phyloP scores from a whole-genome alignment of 768 basidiomycete genomes.

The Mycena amicta region DNA sequence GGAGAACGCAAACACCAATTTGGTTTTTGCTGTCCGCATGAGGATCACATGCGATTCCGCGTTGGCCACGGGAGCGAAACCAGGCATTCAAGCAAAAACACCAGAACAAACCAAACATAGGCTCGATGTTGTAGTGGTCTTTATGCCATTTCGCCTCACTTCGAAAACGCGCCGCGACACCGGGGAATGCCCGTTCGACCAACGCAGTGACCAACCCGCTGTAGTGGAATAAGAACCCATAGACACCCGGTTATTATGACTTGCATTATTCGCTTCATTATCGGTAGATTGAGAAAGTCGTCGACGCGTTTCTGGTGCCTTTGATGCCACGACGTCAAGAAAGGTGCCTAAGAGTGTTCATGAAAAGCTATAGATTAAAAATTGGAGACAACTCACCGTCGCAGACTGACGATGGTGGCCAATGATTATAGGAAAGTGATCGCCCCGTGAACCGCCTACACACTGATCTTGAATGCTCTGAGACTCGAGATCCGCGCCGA shows the following conservation, averaged over 20 bases:
- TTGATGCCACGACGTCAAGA: neutral
- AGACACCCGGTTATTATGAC: neutral
- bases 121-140: constrained; percentile 18
- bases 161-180: constrained; percentile 16
- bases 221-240: neutral
- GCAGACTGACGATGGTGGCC: constrained; percentile 8
- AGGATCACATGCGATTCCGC: constrained; percentile 24
- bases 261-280: neutral
- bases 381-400: neutral
- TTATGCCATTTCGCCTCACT: constrained; percentile 18
- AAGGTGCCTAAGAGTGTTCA: neutral
- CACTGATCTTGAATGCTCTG: neutral
- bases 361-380: neutral
- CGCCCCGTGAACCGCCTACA: neutral
- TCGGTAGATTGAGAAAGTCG: neutral
- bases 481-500: neutral
- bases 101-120: constrained; percentile 30
- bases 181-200: constrained; percentile 22
- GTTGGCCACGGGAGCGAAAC: constrained; percentile 11
- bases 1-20: constrained; percentile 31
- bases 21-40: constrained; percentile 35
- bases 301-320: neutral
- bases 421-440: neutral
- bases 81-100: constrained; percentile 32
- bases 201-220: neutral